phyloP scores from a whole-genome alignment of 495 filamentous ascomycete species.

The Symbiotaphrina buchneri region DNA sequence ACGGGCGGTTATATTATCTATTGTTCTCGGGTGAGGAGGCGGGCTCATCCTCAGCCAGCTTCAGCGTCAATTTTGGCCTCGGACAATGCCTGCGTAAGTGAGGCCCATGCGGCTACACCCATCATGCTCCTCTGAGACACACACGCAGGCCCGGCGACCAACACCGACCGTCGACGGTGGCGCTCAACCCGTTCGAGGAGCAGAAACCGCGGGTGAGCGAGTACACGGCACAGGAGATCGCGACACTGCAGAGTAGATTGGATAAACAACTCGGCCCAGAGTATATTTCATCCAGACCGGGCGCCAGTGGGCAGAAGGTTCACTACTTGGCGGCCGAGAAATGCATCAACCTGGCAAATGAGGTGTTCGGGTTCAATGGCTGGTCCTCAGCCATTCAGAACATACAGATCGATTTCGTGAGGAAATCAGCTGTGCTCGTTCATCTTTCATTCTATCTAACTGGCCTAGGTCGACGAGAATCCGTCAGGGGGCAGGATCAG shows the following conservation, averaged over 20 bases:
- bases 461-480: constrained; percentile 35
- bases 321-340: constrained; percentile 88
- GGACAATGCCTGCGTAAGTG: too few relatives aligned
- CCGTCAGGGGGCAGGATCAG: constrained; percentile 42
- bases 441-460: not conserved
- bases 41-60: too few relatives aligned
- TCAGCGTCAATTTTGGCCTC: too few relatives aligned
- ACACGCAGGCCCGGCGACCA: constrained; percentile 72
- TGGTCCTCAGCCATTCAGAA: constrained; percentile 85
- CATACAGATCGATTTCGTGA: constrained; percentile 76
- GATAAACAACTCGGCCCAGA: constrained; percentile 93
- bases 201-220: constrained; percentile 38
- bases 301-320: constrained; percentile 61
- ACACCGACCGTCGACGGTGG: constrained; percentile 24
- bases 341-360: constrained; percentile 85
- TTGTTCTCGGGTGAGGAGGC: too few relatives aligned
- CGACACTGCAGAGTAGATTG: constrained; percentile 63
- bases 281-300: constrained; percentile 69
- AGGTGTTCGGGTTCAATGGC: constrained; percentile 97
- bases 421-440: constrained; percentile 5
- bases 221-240: constrained; percentile 78
- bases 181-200: constrained; percentile 61
- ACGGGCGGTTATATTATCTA: too few relatives aligned
- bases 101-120: too few relatives aligned
- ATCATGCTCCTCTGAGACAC: too few relatives aligned